phyloP scores from a whole-genome alignment of 768 basidiomycete genomes.

The Mycena rosella region DNA sequence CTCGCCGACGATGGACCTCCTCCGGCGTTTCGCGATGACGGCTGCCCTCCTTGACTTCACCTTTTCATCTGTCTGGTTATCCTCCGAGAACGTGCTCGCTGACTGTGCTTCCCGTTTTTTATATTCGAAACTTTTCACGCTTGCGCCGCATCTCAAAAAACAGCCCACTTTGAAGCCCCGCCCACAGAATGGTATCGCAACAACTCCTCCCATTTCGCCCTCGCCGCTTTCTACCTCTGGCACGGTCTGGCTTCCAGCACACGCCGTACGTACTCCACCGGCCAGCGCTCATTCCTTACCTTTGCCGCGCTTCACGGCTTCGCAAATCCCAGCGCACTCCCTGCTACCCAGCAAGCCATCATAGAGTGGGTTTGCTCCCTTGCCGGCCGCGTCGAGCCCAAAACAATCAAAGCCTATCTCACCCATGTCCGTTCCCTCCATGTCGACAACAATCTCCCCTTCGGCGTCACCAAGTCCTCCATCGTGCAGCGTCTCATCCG shows the following conservation, averaged over 20 bases:
- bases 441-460: conserved; percentile 40
- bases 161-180: too few species aligned
- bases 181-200: too few species aligned
- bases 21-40: too few species aligned
- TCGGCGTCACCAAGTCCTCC: conserved; percentile 28
- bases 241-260: conserved; percentile 48
- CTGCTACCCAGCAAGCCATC: conserved; percentile 35
- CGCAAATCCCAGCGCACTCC: conserved; percentile 25
- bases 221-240: conserved; percentile 45
- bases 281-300: conserved; percentile 47
- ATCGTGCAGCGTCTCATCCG: conserved; percentile 40
- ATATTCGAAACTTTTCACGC: too few species aligned
- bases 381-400: conserved; percentile 34
- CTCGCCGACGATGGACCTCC: too few species aligned
- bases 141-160: too few species aligned
- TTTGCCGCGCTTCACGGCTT: conserved; percentile 40
- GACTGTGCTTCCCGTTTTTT: too few species aligned
- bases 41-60: too few species aligned
- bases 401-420: conserved; percentile 46
- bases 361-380: conserved; percentile 39
- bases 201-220: too few species aligned
- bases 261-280: conserved; percentile 44
- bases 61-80: too few species aligned
- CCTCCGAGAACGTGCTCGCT: too few species aligned
- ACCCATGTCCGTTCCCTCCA: conserved; percentile 41